A percentile compares a stretch with the other conserved stretches of the same genome.
Evolutionary conservation across 352 stramenopile species (phyloP).

Genomic region (Pythium volutum): DNA sequence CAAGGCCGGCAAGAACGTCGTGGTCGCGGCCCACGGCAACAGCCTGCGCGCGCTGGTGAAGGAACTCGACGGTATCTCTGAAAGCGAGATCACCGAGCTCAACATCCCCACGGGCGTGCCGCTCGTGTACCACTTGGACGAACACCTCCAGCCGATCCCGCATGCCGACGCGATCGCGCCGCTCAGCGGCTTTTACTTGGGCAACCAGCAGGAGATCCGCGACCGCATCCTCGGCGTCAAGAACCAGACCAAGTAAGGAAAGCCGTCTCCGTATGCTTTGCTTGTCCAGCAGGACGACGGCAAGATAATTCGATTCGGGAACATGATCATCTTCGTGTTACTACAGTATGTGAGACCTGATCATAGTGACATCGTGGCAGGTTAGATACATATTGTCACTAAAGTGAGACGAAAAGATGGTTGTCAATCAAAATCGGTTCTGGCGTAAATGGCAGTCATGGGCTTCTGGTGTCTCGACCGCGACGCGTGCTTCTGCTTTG

Average conservation of each 20-base stretch:
- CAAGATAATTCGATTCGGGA: too few species aligned
- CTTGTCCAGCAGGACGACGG: not conserved
- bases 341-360: too few species aligned
- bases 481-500: slow-evolving; percentile 56
- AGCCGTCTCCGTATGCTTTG: not conserved
- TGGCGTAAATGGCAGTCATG: slow-evolving; percentile 14
- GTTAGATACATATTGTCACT: too few species aligned
- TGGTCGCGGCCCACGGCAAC: slow-evolving; percentile 96
- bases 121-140: slow-evolving; percentile 87
- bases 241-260: slow-evolving; percentile 95
- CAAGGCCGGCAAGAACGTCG: slow-evolving; percentile 91
- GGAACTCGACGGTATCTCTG: slow-evolving; percentile 91
- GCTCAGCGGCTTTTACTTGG: slow-evolving; percentile 77
- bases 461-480: slow-evolving; percentile 63
- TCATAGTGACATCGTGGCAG: too few species aligned
- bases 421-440: not conserved
- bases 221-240: slow-evolving; percentile 96
- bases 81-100: slow-evolving; percentile 93
- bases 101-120: slow-evolving; percentile 92
- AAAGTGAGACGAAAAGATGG: too few species aligned
- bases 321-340: too few species aligned
- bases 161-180: slow-evolving; percentile 86
- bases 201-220: slow-evolving; percentile 96
- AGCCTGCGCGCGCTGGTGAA: slow-evolving; percentile 91
- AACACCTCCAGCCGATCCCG: slow-evolving; percentile 80